Evolutionary conservation across 1,139 yeast genomes (phyloP).

Genomic region (Yamadazyma atlantica): DNA sequence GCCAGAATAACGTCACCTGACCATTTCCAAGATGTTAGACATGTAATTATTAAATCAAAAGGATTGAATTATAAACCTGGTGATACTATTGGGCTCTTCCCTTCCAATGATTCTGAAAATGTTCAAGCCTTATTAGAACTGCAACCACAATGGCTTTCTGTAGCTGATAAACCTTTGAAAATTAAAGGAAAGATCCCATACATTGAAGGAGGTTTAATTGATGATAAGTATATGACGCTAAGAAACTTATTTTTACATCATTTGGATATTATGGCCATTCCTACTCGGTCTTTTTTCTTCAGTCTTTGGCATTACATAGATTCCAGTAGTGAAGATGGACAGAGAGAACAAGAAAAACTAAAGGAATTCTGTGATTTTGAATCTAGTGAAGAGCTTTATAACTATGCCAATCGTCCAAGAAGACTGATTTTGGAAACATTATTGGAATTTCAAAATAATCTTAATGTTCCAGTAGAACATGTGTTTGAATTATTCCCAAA

Average conservation of each 20-base stretch:
- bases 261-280: slow-evolving; percentile 78
- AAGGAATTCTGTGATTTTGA: slow-evolving; percentile 72
- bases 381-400: slow-evolving; percentile 76
- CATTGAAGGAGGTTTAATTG: slow-evolving; percentile 61
- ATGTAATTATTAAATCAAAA: slow-evolving; percentile 43
- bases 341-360: slow-evolving; percentile 71
- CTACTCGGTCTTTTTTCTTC: slow-evolving; percentile 78
- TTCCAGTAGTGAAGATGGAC: slow-evolving; percentile 42
- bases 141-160: slow-evolving; percentile 68
- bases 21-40: slow-evolving; percentile 92
- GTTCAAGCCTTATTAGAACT: slow-evolving; percentile 65
- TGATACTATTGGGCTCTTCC: slow-evolving; percentile 76
- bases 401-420: slow-evolving; percentile 89
- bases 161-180: slow-evolving; percentile 58
- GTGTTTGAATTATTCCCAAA: slow-evolving; percentile 75
- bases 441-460: slow-evolving; percentile 69
- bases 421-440: slow-evolving; percentile 83
- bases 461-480: slow-evolving; percentile 72
- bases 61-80: slow-evolving; percentile 61
- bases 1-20: slow-evolving; percentile 60
- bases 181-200: slow-evolving; percentile 29
- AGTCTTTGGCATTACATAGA: slow-evolving; percentile 71
- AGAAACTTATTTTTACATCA: slow-evolving; percentile 75
- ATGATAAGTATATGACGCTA: slow-evolving; percentile 52
- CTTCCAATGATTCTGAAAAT: slow-evolving; percentile 61